Percentiles rank a stretch among this genome's conserved stretches.
Evolutionary conservation across 2,329 filamentous ascomycete genomes (phyloP).

Genomic region (Penicillium verrucosum): DNA sequence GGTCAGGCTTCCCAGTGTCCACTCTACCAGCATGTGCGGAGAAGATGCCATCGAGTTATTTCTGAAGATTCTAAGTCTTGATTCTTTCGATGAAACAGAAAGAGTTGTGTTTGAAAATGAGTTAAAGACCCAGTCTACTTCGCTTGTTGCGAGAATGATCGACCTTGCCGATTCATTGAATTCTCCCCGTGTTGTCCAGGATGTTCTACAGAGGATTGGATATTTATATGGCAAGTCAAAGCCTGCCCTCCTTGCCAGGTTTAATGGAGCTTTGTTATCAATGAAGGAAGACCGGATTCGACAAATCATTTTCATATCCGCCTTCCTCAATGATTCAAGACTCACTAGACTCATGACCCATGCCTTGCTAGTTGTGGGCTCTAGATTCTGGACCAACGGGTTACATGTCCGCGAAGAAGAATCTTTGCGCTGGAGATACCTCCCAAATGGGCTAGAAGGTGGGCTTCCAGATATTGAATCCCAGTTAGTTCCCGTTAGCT

Average conservation of each 20-base stretch:
- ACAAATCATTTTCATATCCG: constrained; percentile 39
- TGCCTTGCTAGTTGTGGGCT: constrained; percentile 37
- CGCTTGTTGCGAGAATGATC: constrained; percentile 32
- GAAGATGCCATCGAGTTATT: constrained; percentile 36
- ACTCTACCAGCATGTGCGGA: constrained; percentile 27
- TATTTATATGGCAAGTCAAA: constrained; percentile 34
- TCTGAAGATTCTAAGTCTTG: constrained; percentile 30
- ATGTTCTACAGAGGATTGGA: constrained; percentile 21
- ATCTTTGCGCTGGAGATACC: constrained; percentile 35
- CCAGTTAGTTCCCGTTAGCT: not conserved
- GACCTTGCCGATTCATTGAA: constrained; percentile 37
- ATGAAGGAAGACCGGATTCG: constrained; percentile 40
- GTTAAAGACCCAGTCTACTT: constrained; percentile 28
- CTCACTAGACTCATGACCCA: constrained; percentile 34
- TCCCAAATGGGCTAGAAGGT: constrained; percentile 43
- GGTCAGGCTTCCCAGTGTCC: constrained; percentile 27
- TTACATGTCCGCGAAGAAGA: constrained; percentile 21
- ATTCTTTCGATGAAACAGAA: constrained; percentile 24
- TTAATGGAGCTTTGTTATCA: constrained; percentile 27
- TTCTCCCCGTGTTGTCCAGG: constrained; percentile 27
- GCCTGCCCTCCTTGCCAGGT: constrained; percentile 20
- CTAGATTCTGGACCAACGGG: constrained; percentile 36
- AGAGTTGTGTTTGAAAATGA: constrained; percentile 22
- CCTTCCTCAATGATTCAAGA: constrained; percentile 28
- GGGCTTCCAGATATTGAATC: not conserved